phyloP scores from a whole-genome alignment of 192 early-diverging fungal genomes.

The Coemansia sp. region DNA sequence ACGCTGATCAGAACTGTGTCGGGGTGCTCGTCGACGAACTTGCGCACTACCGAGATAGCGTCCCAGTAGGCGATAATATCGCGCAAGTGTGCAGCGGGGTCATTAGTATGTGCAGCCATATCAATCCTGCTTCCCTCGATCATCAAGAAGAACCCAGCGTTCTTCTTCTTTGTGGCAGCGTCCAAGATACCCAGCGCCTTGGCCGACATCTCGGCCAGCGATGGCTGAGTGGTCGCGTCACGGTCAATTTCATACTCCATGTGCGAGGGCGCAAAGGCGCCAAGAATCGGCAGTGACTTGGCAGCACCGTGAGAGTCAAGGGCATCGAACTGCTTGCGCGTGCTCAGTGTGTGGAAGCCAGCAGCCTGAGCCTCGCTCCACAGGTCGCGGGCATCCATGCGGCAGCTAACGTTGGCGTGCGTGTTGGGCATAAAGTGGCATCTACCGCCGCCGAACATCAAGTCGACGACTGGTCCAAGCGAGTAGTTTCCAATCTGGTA shows the following conservation, averaged over 20 bases:
- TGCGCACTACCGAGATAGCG: conserved; percentile 67
- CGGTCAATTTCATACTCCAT: conserved; percentile 94
- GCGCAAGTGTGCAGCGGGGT: conserved; percentile 87
- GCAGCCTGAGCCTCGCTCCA: conserved; percentile 58
- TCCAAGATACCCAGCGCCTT: conserved; percentile 82
- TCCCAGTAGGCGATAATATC: conserved; percentile 92
- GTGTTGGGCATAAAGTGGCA: conserved; percentile 86
- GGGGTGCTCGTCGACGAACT: conserved; percentile 78
- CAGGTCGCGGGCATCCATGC: conserved; percentile 73
- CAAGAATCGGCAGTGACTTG: conserved; percentile 66
- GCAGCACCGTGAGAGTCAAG: conserved; percentile 31
- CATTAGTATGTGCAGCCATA: conserved; percentile 96
- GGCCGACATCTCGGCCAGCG: conserved; percentile 79
- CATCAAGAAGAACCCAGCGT: conserved; percentile 92
- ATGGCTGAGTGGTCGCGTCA: conserved; percentile 66
- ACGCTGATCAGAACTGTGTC: conserved; percentile 90
- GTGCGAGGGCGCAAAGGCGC: conserved; percentile 81
- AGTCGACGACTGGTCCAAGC: conserved; percentile 78
- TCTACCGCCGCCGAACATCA: conserved; percentile 89
- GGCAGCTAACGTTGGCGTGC: conserved; percentile 64
- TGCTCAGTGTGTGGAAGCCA: conserved; percentile 67
- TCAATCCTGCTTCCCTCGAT: conserved; percentile 96
- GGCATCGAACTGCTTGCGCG: conserved; percentile 65
- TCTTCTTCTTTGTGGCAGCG: conserved; percentile 50
- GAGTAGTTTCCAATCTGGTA: conserved; percentile 91